These are phyloP conservation scores for Trypanosoma theileri DNA, from an alignment of 208 protist species.

Conservation along the genomic window DNA sequence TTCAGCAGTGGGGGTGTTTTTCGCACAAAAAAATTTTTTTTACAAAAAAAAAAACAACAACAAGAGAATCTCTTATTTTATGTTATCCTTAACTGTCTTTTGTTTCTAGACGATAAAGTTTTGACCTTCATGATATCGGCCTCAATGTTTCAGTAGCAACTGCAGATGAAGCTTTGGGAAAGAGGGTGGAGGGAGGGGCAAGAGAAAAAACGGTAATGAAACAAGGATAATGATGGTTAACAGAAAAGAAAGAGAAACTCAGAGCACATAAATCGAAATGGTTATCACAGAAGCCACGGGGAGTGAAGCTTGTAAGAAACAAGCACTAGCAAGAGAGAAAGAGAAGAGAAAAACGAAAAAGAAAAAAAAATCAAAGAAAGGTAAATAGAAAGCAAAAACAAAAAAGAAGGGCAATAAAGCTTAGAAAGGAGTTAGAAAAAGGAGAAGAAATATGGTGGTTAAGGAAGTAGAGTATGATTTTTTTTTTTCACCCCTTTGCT, in stretches of 20 bases:
- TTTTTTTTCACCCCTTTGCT: too few species aligned
- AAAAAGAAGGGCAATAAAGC: background rate
- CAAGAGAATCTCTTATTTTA: background rate
- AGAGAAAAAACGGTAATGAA: background rate
- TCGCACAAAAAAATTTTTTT: slow-evolving; percentile 12
- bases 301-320: background rate
- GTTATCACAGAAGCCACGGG: slow-evolving; percentile 9
- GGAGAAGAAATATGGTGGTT: background rate
- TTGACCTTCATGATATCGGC: background rate
- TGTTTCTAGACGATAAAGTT: background rate
- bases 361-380: background rate
- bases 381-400: background rate
- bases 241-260: background rate
- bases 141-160: too few species aligned
- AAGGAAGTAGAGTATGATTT: background rate
- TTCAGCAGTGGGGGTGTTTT: slow-evolving; percentile 24
- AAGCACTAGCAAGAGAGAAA: background rate
- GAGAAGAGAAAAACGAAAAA: background rate
- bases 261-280: slow-evolving; percentile 15
- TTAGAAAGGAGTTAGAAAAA: background rate
- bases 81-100: slow-evolving; percentile 2
- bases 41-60: too few species aligned
- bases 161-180: background rate
- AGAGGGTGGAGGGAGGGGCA: background rate
- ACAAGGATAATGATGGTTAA: background rate